A percentile compares a stretch with the other conserved stretches of the same genome.
These are phyloP conservation scores for Plicaturopsis crispa DNA, from an alignment of 768 basidiomycete species.

Conservation along the genomic window DNA sequence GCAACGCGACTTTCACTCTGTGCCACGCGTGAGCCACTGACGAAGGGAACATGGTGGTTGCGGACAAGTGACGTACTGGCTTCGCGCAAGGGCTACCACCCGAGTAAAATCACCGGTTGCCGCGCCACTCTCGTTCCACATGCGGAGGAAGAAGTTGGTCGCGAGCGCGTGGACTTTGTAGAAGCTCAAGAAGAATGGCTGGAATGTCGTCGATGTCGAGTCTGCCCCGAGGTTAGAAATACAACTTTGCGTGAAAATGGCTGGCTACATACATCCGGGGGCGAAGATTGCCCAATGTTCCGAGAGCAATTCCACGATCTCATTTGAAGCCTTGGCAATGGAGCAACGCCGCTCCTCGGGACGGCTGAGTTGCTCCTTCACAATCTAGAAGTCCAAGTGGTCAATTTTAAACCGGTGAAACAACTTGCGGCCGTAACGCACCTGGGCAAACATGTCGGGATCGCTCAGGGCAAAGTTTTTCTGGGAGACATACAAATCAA, in stretches of 20 bases:
- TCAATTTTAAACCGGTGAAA: not conserved
- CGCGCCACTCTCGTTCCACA: slow-evolving; percentile 88
- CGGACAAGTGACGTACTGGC: slow-evolving; percentile 56
- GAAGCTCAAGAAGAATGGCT: slow-evolving; percentile 86
- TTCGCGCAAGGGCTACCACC: slow-evolving; percentile 68
- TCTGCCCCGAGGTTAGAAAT: slow-evolving; percentile 31
- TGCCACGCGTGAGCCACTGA: slow-evolving; percentile 1
- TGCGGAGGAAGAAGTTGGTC: slow-evolving; percentile 80
- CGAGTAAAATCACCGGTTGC: slow-evolving; percentile 70
- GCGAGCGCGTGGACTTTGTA: slow-evolving; percentile 74
- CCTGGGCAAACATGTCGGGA: slow-evolving; percentile 70
- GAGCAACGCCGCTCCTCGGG: slow-evolving; percentile 73
- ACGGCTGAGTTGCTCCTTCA: slow-evolving; percentile 75
- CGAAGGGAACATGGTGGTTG: not conserved
- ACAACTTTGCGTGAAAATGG: slow-evolving; percentile 1
- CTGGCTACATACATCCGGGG: slow-evolving; percentile 59
- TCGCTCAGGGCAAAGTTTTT: slow-evolving; percentile 62
- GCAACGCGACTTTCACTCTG: slow-evolving; percentile 73
- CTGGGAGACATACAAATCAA: slow-evolving; percentile 24
- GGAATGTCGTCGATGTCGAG: slow-evolving; percentile 73
- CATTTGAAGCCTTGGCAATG: slow-evolving; percentile 76
- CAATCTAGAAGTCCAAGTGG: slow-evolving; percentile 35
- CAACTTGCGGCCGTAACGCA: slow-evolving; percentile 16
- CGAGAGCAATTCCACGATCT: slow-evolving; percentile 76
- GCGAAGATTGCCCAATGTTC: slow-evolving; percentile 84